phyloP scores from a whole-genome alignment of 208 protist species.

The Porcisia hertigi region DNA sequence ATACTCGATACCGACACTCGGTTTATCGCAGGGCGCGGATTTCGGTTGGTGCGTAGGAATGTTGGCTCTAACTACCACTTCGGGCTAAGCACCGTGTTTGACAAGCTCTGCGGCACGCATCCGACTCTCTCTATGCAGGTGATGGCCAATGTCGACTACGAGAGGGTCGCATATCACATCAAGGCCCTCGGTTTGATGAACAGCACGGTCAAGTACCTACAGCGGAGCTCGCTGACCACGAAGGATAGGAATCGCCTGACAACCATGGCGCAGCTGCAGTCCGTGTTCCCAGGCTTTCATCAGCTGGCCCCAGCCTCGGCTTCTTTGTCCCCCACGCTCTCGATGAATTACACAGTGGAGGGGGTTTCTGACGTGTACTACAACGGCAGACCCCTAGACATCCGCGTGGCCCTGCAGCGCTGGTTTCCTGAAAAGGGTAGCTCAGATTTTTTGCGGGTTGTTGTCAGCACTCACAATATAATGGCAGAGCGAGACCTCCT shows the following conservation, averaged over 20 bases:
- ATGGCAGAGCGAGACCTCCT: constrained; percentile 48
- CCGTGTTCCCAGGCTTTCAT: constrained; percentile 79
- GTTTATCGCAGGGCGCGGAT: constrained; percentile 47
- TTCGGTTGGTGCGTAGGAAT: constrained; percentile 52
- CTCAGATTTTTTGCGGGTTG: constrained; percentile 54
- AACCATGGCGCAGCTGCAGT: constrained; percentile 69
- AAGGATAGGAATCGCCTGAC: constrained; percentile 58
- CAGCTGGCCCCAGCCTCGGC: constrained; percentile 25
- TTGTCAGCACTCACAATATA: constrained; percentile 47
- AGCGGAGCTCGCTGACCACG: constrained; percentile 62
- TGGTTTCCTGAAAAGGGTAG: constrained; percentile 34
- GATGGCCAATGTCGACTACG: constrained; percentile 84
- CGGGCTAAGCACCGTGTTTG: constrained; percentile 64
- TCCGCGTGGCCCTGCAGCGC: constrained; percentile 53
- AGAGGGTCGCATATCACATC: constrained; percentile 57
- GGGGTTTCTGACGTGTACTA: constrained; percentile 58
- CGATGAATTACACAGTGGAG: constrained; percentile 27
- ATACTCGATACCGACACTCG: constrained; percentile 56
- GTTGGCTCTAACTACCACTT: constrained; percentile 38
- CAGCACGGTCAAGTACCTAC: constrained; percentile 46
- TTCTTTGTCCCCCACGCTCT: constrained; percentile 25
- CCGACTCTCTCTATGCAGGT: constrained; percentile 75
- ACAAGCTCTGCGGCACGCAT: constrained; percentile 50
- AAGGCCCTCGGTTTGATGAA: constrained; percentile 42
- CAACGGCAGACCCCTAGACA: constrained; percentile 53